A percentile compares a stretch with the other conserved stretches of the same genome.
These are phyloP conservation scores for Lasiodiplodia sp. DNA, from an alignment of 2,329 filamentous ascomycete species.

Conservation along the genomic window DNA sequence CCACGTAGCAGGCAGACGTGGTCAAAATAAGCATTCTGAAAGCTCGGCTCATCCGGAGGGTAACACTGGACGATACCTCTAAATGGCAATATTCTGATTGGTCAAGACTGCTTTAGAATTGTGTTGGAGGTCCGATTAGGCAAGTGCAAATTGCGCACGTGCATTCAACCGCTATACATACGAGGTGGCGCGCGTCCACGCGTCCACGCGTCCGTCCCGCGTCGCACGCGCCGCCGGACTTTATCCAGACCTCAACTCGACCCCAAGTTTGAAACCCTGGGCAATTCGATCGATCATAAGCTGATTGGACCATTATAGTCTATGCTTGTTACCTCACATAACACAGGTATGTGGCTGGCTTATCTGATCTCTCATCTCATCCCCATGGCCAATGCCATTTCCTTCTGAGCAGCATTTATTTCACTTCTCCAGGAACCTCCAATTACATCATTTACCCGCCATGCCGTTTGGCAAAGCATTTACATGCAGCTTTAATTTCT, in stretches of 20 bases:
- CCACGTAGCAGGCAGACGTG: background rate
- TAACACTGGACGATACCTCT: background rate
- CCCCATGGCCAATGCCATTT: background rate
- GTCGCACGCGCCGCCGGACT: conserved; percentile 15
- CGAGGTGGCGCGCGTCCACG: conserved; percentile 10
- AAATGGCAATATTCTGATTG: conserved; percentile 3
- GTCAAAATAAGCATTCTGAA: background rate
- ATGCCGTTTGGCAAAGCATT: background rate
- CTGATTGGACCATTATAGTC: background rate
- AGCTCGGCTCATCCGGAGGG: background rate
- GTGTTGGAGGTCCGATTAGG: background rate
- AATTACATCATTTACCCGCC: background rate
- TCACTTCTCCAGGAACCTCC: background rate
- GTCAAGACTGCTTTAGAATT: background rate
- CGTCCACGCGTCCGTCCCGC: conserved; percentile 14
- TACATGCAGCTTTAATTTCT: background rate
- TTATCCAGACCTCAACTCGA: conserved; percentile 24
- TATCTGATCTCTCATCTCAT: background rate
- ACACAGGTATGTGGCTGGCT: background rate
- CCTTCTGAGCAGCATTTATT: background rate
- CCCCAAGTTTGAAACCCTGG: background rate
- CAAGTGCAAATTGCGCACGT: background rate
- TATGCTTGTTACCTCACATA: background rate
- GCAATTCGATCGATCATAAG: background rate
- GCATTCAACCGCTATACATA: background rate